Evolutionary conservation across 768 basidiomycete species (phyloP), one percentile per base, ranked within the genome.

Genomic region (Suillus clintonianus): DNA sequence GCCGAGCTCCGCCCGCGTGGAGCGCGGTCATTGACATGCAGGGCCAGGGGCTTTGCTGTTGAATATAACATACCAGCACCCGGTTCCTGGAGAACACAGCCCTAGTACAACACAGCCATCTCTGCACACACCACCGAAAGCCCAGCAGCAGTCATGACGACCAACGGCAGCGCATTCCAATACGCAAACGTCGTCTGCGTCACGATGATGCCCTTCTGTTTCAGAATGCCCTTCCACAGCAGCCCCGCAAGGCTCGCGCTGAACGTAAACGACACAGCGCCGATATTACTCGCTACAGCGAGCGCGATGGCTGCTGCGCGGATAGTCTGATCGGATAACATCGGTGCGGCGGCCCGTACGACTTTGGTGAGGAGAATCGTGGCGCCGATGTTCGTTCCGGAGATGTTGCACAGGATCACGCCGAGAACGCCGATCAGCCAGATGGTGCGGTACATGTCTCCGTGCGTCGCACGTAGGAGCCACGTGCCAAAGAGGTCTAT

Each of bases 331-430:
- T 69, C 60, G 22, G 79, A 72, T 5, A 84, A 75, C 24, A 72
- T 53, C 24, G 74, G 70, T 1, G 62, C 62, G 1, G 86, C 81
- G 2, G 82, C 82, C 48, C 86, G 86, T 9, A 93, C 82, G 47
- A 94, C 83, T 66, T 95, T 89, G 36, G 93, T 91, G 17, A 96
- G 85, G 37, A 97, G 83, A 73, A 98, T 95, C 6, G 92, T 94
- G 3, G 92, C 91, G 42, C 94, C 94, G 61, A 96, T 96, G 77
- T 96, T 96, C 8, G 94, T 96, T 0, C 94, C 94, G 19, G 90
- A 86, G 58, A 93, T 77, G 69, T 94, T 93, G 74, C 92, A 94
- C 27, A 92, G 79, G 45, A 93, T 72, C 43, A 94, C 88, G 5
- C 89, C 85, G 42, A 93, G 76, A 27, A 89, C 78, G 42, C 90